These are phyloP conservation scores for Lolium perenne DNA, from an alignment of 176 grass and related monocot genomes.

Conservation along the genomic window DNA sequence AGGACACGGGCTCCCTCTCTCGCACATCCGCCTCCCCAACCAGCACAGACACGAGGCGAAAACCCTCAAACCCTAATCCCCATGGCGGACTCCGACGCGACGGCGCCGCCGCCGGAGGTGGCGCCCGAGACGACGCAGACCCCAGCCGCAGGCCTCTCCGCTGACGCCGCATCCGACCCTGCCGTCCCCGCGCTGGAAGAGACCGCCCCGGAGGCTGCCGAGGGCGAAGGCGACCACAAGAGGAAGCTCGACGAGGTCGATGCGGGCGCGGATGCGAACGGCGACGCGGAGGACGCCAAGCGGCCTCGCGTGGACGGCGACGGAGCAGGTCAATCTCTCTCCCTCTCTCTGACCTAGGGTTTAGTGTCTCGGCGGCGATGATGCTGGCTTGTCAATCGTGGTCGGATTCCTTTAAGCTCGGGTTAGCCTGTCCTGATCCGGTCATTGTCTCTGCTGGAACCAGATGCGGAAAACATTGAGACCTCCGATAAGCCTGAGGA, in stretches of 20 bases:
- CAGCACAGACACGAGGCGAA: slow-evolving; percentile 14
- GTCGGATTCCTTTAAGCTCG: background rate
- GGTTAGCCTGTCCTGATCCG: background rate
- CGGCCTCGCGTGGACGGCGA: slow-evolving; percentile 53
- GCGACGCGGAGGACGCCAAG: slow-evolving; percentile 49
- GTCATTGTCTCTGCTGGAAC: background rate
- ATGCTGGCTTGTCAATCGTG: background rate
- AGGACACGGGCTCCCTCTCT: background rate
- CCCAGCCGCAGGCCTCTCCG: background rate
- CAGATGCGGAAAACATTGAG: slow-evolving; percentile 41
- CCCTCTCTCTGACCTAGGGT: background rate
- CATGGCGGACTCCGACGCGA: slow-evolving; percentile 71
- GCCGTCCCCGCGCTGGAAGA: background rate
- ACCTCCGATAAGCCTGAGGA: slow-evolving; percentile 26
- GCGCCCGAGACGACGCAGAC: slow-evolving; percentile 23
- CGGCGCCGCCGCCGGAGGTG: slow-evolving; percentile 39
- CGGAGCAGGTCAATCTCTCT: slow-evolving; percentile 43
- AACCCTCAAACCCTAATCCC: slow-evolving; percentile 70
- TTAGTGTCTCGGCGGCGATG: background rate
- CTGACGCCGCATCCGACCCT: background rate
- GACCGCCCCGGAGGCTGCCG: background rate
- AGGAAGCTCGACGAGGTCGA: slow-evolving; percentile 57
- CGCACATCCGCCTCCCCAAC: slow-evolving; percentile 9
- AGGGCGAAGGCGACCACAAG: slow-evolving; percentile 51
- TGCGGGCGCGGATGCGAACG: slow-evolving; percentile 36